Conservation (phyloP, 2,329 filamentous ascomycete genomes). For the Claviceps cyperi region DNA sequence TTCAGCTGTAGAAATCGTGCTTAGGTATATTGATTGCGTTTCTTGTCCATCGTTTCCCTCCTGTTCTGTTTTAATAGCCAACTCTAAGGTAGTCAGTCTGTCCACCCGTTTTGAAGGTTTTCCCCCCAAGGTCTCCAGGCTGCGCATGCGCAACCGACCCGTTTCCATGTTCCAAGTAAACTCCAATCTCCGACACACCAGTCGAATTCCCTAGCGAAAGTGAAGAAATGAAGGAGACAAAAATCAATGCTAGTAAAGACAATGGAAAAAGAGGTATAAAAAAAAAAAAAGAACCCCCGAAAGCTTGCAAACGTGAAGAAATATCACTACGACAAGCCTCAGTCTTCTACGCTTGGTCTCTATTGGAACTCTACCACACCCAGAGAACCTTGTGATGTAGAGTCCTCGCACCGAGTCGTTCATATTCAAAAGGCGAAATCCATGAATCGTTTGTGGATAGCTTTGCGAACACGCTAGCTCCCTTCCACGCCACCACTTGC, state of each 20-base stretch:
- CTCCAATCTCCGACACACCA: neutral
- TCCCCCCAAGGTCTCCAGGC: neutral
- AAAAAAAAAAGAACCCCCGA: neutral
- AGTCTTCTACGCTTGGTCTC: constrained; percentile 6
- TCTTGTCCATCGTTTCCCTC: too few species aligned
- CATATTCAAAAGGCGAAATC: constrained; percentile 79
- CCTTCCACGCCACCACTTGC: constrained; percentile 97
- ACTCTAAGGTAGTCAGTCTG: too few species aligned
- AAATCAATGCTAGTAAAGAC: neutral
- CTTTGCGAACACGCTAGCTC: constrained; percentile 89
- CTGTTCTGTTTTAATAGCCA: too few species aligned
- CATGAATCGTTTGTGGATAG: constrained; percentile 88
- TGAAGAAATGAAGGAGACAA: neutral
- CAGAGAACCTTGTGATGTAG: constrained; percentile 69
- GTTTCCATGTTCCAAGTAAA: neutral
- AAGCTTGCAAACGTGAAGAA: neutral
- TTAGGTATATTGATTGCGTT: too few species aligned
- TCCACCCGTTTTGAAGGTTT: neutral
- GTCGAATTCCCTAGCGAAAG: neutral
- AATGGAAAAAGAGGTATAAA: neutral
- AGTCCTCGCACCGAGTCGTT: constrained; percentile 66
- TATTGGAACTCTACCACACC: constrained; percentile 31
- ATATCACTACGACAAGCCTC: neutral
- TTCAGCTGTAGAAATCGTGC: too few species aligned
- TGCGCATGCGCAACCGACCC: neutral